Base-by-base conservation (phyloP, 257 asterid species). In the Primulina eburnea region DNA sequence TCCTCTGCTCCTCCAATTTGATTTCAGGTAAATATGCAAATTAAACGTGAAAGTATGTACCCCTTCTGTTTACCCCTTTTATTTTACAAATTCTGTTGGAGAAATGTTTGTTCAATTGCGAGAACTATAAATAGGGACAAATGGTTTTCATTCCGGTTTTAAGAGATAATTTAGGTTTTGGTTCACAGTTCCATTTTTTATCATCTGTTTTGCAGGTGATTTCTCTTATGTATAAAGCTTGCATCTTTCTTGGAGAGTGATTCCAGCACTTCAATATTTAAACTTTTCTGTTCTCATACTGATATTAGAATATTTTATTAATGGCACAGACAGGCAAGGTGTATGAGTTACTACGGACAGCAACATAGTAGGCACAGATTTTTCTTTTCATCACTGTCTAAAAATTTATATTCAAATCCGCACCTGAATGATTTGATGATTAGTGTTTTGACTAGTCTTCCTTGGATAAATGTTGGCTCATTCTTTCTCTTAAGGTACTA, bases 291-390 rank as follows among this genome's bases (percentile, higher is more conserved):
- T 53, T 63, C 67, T 58, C 32, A n/a, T 68, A 29, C 83, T 84
- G 65, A 79, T 73, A 33, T 73, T 69, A 43, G 63, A 43, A 67
- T 68, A 59, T 66, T 73, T 55, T 76, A 32, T 83, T 64, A 52
- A 78, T 82, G 71, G 59, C 61, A 37, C 96, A 94, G 98, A 94
- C 99, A 17, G 95, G 86, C 77, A 94, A 89, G 97, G 99, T 94
- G 85, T 94, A 94, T 80, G 99, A 94, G 80, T 83, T 94, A 74
- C 87, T 91, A 62, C 92, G 98, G 70, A 91, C 99, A 10, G 92
- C 99, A 71, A 94, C 99, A 69, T 98, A 94, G 99, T 94, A 91
- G 43, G 96, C 69, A n/a, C 72, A 62, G 26, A n/a, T 52, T 59
- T 53, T 2, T 8, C 17, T 72, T 18, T 68, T 73, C 21, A 21